phyloP scores from a whole-genome alignment of 441 rosid genomes.

The Erodium trifolium region DNA sequence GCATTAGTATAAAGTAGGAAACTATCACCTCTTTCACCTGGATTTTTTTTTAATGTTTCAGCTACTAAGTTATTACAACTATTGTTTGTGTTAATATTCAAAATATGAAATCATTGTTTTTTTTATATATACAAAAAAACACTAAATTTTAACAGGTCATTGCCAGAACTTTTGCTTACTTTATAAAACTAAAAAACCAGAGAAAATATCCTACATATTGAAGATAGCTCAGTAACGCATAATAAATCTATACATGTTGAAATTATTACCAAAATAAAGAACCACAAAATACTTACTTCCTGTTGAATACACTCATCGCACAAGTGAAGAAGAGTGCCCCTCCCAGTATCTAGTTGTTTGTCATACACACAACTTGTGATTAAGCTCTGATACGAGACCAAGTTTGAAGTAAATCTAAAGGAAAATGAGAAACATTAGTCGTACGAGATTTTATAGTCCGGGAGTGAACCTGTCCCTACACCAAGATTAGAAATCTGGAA shows the following conservation, averaged over 20 bases:
- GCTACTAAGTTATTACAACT: neutral
- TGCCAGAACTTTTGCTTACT: too few species aligned
- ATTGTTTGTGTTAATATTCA: neutral
- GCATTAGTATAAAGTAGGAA: slow-evolving; percentile 78
- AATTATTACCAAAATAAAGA: neutral
- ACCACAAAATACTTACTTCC: slow-evolving; percentile 43
- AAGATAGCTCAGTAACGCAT: neutral
- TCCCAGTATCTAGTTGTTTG: slow-evolving; percentile 95
- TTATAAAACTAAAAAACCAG: too few species aligned
- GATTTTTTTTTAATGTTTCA: neutral
- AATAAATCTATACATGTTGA: neutral
- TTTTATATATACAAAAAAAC: too few species aligned
- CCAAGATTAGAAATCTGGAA: neutral
- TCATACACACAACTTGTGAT: slow-evolving; percentile 88
- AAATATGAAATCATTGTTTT: too few species aligned
- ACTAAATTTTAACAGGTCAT: too few species aligned
- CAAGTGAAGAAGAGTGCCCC: slow-evolving; percentile 87
- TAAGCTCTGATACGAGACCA: slow-evolving; percentile 82
- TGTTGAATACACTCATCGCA: slow-evolving; percentile 93
- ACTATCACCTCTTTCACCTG: slow-evolving; percentile 93
- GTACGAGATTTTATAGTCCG: slow-evolving; percentile 6
- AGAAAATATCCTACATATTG: too few species aligned
- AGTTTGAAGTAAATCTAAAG: slow-evolving; percentile 65
- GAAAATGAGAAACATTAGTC: slow-evolving; percentile 19
- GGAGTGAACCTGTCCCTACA: slow-evolving; percentile 6